Evolutionary conservation across 441 rosid species (phyloP).

Genomic region (Omphalea diandra): DNA sequence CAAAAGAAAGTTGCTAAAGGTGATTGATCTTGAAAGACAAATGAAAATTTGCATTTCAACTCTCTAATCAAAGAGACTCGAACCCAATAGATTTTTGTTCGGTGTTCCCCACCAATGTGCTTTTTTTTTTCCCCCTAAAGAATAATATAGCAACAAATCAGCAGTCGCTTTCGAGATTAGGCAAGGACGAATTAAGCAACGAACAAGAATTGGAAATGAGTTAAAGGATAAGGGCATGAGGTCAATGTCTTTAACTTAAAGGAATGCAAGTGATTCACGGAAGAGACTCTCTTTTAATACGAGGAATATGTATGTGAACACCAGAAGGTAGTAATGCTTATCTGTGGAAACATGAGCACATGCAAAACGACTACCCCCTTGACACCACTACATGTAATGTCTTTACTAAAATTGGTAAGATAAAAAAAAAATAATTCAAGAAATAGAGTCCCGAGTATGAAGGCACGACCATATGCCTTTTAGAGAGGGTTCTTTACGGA

Average conservation of each 20-base stretch:
- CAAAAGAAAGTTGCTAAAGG: neutral
- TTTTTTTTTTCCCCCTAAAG: no score
- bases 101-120: conserved; percentile 3
- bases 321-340: neutral
- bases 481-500: conserved; percentile 46
- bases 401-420: neutral
- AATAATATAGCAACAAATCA: neutral
- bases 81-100: neutral
- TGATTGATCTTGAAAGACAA: neutral
- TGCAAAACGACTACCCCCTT: conserved; percentile 9
- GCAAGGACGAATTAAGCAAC: conserved; percentile 16
- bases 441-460: neutral
- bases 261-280: conserved; percentile 28
- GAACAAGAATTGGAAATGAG: neutral
- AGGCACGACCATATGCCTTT: neutral
- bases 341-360: conserved; percentile 7
- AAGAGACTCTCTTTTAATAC: conserved; percentile 2
- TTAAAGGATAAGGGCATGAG: conserved; percentile 24
- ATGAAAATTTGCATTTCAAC: neutral
- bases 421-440: neutral
- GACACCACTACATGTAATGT: conserved; percentile 13
- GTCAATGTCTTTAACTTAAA: conserved; percentile 25
- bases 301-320: conserved; percentile 10
- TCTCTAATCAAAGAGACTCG: neutral
- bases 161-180: conserved; percentile 30